Evolutionary conservation across 768 basidiomycete species (phyloP), one percentile per base, ranked within the genome.

Genomic region (Holtermanniella nyarrowii): DNA sequence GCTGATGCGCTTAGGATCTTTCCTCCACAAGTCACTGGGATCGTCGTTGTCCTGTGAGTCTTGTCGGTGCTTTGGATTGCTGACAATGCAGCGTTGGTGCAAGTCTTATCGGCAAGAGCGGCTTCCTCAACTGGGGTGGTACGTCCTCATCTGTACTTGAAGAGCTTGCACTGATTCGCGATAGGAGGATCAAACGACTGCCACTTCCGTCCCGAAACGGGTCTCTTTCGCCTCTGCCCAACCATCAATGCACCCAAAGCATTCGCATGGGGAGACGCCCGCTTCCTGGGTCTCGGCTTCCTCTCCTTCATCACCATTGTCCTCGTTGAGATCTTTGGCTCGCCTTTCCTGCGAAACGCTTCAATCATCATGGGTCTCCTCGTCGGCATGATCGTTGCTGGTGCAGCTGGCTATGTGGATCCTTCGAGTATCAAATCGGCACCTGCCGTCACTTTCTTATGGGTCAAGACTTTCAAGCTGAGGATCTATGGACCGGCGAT

Each of bases 211-310:
- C 85, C 84, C 1, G 72, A 73, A 2, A 78, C 75, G 3, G 84
- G 85, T 1, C 77, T 83, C 50, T 88, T 84, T 66, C 67, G 74
- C 52, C 74, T 86, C 1, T 90, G 86, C 59, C 87, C 85, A 0
- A 81, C 77, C 12, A 84, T 81, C 44, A 70, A 72, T 25, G 84
- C 85, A 5, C 85, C 85, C 3, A 74, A 80, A 1, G 80, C 87
- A 0, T 77, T 84, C 23, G 82, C 77, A 72, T 82, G 62, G 84
- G 87, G 85, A 7, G 82, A 82, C 0, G 82, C 87, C 0, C 78
- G 87, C 63, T 86, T 86, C 72, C 83, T 88, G 44, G 87, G 88
- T 3, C 78, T 91, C 22, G 88, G 88, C 0, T 89, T 91, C 76
- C 75, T 89, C 24, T 83, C 82, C 0, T 89, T 88, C 71, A 61